Evolutionary conservation across 2,329 filamentous ascomycete genomes (phyloP).

Genomic region (Helotiales sp.): DNA sequence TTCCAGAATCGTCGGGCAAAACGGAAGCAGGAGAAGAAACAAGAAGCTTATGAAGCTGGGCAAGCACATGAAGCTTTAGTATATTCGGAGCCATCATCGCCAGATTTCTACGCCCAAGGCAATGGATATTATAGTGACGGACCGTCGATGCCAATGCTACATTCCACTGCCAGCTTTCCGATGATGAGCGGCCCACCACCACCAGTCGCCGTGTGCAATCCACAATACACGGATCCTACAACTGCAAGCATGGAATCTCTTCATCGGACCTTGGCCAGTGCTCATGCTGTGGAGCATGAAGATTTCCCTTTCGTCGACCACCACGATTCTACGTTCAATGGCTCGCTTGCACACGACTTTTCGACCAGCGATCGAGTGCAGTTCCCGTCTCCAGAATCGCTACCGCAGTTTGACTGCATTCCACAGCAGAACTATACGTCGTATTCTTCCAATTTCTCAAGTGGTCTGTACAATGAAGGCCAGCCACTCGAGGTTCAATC

Average conservation of each 20-base stretch:
- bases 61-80: conserved; percentile 33
- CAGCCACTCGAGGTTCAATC: conserved; percentile 16
- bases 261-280: conserved; percentile 29
- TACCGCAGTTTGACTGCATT: conserved; percentile 13
- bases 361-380: conserved; percentile 26
- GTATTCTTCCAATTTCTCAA: conserved; percentile 21
- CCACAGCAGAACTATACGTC: conserved; percentile 12
- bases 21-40: conserved; percentile 56
- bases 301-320: conserved; percentile 23
- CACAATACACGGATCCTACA: conserved; percentile 30
- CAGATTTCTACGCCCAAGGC: conserved; percentile 25
- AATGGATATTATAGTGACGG: conserved; percentile 22
- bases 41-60: conserved; percentile 49
- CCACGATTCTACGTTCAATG: conserved; percentile 18
- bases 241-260: conserved; percentile 31
- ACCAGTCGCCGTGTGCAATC: conserved; percentile 29
- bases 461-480: conserved; percentile 17
- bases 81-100: conserved; percentile 31
- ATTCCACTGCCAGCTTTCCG: conserved; percentile 19
- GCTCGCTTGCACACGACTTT: conserved; percentile 17
- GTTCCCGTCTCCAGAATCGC: conserved; percentile 23
- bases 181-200: conserved; percentile 25
- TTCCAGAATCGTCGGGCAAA: conserved; percentile 64
- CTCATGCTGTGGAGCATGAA: conserved; percentile 21
- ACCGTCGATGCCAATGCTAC: conserved; percentile 15